These are phyloP conservation scores for Candida pini DNA, from an alignment of 805 yeast genomes.

Conservation along the genomic window DNA sequence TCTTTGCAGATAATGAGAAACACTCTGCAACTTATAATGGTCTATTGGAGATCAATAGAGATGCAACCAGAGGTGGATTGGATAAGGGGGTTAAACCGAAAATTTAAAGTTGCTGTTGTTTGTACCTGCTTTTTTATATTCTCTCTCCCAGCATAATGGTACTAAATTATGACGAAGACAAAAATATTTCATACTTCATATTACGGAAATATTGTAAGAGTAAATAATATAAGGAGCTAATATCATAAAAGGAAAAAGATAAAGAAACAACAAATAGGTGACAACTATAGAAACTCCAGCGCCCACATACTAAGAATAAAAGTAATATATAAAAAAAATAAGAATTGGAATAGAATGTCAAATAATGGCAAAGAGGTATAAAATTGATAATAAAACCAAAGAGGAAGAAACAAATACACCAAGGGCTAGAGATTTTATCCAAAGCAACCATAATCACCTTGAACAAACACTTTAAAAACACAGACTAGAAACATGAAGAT, in stretches of 20 bases:
- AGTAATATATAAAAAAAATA: background rate
- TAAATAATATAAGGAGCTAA: too few species aligned
- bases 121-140: too few species aligned
- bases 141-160: too few species aligned
- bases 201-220: too few species aligned
- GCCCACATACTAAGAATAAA: constrained; percentile 1
- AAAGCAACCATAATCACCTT: too few species aligned
- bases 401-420: background rate
- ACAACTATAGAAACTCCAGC: constrained; percentile 3
- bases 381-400: too few species aligned
- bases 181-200: background rate
- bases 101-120: too few species aligned
- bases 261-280: background rate
- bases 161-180: background rate
- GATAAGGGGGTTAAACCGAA: constrained; percentile 39
- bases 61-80: constrained; percentile 55
- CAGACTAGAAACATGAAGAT: too few species aligned
- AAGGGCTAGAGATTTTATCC: too few species aligned
- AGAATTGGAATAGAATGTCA: background rate
- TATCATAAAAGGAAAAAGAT: constrained; percentile 1
- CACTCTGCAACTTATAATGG: constrained; percentile 39
- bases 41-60: constrained; percentile 47
- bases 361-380: too few species aligned
- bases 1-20: constrained; percentile 61
- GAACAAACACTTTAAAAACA: too few species aligned